Evolutionary conservation across 2,329 filamentous ascomycete species (phyloP).

Genomic region (Fusarium sp.): DNA sequence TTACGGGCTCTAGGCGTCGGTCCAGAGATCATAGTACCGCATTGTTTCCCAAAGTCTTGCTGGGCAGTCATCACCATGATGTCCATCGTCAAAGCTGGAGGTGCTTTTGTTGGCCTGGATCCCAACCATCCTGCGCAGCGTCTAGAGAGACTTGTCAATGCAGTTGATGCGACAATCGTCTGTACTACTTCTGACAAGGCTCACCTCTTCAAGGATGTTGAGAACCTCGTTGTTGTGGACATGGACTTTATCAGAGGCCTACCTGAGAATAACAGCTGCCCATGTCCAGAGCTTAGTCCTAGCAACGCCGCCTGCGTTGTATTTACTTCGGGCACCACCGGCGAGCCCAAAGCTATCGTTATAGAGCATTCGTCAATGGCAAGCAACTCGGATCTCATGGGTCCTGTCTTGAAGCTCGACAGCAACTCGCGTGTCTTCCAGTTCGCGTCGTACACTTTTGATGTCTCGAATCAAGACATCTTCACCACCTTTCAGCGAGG

Average conservation of each 20-base stretch:
- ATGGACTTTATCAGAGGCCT: no score
- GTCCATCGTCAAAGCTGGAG: background rate
- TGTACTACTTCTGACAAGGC: background rate
- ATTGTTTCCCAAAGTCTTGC: background rate
- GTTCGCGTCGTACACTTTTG: conserved; percentile 7
- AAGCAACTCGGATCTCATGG: no score
- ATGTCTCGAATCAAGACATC: background rate
- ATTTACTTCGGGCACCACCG: background rate
- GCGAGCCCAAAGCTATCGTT: background rate
- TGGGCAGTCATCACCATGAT: background rate
- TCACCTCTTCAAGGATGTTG: background rate
- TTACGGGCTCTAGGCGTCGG: background rate
- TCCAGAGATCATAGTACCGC: background rate
- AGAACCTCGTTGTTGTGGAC: no score
- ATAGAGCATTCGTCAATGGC: conserved; percentile 16
- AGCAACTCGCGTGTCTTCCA: conserved; percentile 9
- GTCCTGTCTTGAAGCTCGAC: no score
- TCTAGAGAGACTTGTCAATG: background rate
- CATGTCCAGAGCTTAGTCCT: background rate
- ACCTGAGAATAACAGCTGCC: background rate
- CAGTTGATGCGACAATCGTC: background rate
- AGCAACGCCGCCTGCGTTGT: background rate
- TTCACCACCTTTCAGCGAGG: conserved; percentile 7
- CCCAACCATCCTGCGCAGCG: background rate
- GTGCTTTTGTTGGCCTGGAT: background rate